A percentile compares a stretch with the other conserved stretches of the same genome.
phyloP scores from a whole-genome alignment of 129 eudicot species.

The Ambrosia artemisiifolia region DNA sequence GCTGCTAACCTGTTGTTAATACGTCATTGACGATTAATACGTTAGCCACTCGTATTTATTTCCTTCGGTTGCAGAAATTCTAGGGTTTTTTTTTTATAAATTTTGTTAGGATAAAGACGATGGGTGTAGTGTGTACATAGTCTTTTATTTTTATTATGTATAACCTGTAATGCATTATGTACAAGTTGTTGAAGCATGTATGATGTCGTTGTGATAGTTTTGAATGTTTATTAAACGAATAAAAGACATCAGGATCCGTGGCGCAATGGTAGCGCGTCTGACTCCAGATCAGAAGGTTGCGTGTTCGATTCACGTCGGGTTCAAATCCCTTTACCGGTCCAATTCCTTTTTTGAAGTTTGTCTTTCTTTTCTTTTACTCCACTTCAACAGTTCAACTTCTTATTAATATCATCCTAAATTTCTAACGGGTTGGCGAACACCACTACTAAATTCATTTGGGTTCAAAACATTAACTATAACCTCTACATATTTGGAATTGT shows the following conservation, averaged over 20 bases:
- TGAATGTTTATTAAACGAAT: too few species aligned
- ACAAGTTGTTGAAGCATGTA: not conserved
- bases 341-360: not conserved
- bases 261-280: conserved; percentile 99
- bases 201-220: too few species aligned
- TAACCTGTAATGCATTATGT: not conserved
- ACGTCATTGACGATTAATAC: not conserved
- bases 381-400: not conserved
- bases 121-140: not conserved
- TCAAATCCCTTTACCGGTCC: conserved; percentile 31
- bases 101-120: conserved; percentile 7
- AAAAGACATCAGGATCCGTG: conserved; percentile 47
- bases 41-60: not conserved
- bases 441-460: too few species aligned
- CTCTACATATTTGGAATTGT: too few species aligned
- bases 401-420: too few species aligned
- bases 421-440: too few species aligned
- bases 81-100: conserved; percentile 19
- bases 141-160: not conserved
- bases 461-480: too few species aligned
- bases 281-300: conserved; percentile 98
- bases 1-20: conserved; percentile 23
- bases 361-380: not conserved
- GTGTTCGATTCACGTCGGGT: conserved; percentile 94
- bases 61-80: not conserved